Percentiles rank a stretch among this genome's conserved stretches.
Evolutionary conservation across 2,329 filamentous ascomycete species (phyloP).

Genomic region (Setomelanomma holmii): DNA sequence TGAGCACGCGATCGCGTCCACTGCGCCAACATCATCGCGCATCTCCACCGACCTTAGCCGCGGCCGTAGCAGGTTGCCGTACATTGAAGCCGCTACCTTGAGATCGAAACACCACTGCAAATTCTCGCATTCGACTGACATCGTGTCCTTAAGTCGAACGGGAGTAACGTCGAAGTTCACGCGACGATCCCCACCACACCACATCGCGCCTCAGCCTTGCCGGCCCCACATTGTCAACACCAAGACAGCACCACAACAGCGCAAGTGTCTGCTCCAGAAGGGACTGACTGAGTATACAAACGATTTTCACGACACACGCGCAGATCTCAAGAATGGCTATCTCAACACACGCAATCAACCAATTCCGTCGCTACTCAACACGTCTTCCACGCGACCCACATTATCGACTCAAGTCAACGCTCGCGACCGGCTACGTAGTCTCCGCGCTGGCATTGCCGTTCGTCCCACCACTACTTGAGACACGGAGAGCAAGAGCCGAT

Average conservation of each 20-base stretch:
- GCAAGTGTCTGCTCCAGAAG: background rate
- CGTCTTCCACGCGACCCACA: conserved; percentile 43
- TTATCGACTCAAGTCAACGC: conserved; percentile 43
- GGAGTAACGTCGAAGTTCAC: background rate
- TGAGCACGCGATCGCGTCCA: conserved; percentile 6
- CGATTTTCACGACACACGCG: too few relatives aligned
- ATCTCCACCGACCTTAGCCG: conserved; percentile 6
- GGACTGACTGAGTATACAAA: too few relatives aligned
- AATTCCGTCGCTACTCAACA: conserved; percentile 47
- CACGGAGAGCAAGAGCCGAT: conserved; percentile 44
- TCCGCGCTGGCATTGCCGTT: conserved; percentile 50
- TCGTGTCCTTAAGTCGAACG: background rate
- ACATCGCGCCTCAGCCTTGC: background rate
- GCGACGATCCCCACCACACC: background rate
- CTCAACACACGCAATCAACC: conserved; percentile 38
- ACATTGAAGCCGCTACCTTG: too few relatives aligned
- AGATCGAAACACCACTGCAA: too few relatives aligned
- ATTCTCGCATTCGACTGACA: background rate
- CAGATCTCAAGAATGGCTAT: conserved; percentile 44
- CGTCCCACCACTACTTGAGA: conserved; percentile 49
- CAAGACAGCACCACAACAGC: background rate
- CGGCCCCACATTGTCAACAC: conserved; percentile 11
- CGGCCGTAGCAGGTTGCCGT: conserved; percentile 2
- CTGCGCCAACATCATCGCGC: conserved; percentile 11
- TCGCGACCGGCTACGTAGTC: conserved; percentile 48